phyloP scores from a whole-genome alignment of 345 rosid genomes.

The Eutrema heterophyllum region DNA sequence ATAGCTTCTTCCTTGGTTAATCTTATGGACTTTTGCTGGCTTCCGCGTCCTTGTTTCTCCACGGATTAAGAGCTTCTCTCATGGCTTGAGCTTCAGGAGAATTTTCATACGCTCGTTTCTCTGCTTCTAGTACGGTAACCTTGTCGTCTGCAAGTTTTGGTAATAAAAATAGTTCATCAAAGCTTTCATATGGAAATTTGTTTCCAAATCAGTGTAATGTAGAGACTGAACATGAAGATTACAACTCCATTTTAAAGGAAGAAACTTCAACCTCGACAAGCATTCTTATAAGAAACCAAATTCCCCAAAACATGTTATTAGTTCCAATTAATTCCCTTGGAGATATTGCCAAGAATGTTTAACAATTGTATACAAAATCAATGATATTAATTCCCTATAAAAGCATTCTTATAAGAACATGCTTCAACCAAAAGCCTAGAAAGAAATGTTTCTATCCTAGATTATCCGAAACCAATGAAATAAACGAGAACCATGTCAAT shows the following conservation, averaged over 20 bases:
- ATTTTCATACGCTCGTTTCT: conserved; percentile 74
- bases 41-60: conserved; percentile 62
- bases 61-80: conserved; percentile 80
- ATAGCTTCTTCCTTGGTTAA: background rate
- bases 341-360: background rate
- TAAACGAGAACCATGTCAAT: background rate
- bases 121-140: conserved; percentile 77
- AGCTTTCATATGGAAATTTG: background rate
- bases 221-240: background rate
- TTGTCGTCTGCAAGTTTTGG: conserved; percentile 58
- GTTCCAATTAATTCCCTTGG: too few species aligned
- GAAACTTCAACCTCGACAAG: background rate
- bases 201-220: background rate
- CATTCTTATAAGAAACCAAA: background rate
- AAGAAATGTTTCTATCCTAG: background rate
- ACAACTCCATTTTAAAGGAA: background rate
- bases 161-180: background rate
- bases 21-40: conserved; percentile 35
- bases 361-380: background rate
- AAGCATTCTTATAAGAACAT: too few species aligned
- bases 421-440: too few species aligned
- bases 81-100: conserved; percentile 73
- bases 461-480: background rate
- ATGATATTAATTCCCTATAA: too few species aligned
- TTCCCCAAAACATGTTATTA: too few species aligned